Evolutionary conservation across 2,329 filamentous ascomycete species (phyloP), one percentile per base, ranked within the genome.

Genomic region (Fusarium sulawesiense): DNA sequence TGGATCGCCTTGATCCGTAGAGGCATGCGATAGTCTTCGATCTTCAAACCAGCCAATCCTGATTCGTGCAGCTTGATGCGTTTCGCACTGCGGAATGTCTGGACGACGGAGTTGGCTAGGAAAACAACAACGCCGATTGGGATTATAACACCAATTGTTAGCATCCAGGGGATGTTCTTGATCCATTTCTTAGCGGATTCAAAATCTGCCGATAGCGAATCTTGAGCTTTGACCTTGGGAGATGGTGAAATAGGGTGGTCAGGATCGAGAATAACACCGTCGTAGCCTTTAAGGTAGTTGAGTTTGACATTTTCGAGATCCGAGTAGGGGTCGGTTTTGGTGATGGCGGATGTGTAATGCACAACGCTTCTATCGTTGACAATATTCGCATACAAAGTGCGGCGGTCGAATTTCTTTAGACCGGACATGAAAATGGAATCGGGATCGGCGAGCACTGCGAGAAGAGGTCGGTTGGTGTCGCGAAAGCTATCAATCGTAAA

Each of bases 401-500:
- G 91, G 57, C 92, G 86, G 77, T 90, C 88, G 82, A 98, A 98
- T 72, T 84, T 87, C 65, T 88, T 86, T 47, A 98, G 84, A 0
- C 90, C 94, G 32, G 88, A 88, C 74, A 97, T 91, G 81, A 98
- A 98, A 71, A 97, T 92, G 66, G 92, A 94, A 51, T 91, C 87
- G 0, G 91, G 90, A 70, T 97, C 94, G 8, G 94, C 92, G 30
- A 98, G 85, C 12, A 98, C 85, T 50, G 92, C 87, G 21, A 98
- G 86, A 12, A 98, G 83, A 0, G 94, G 93, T 42, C 90, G 87
- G n/a, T 88, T 90, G 1, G 93, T 97, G 66, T 93, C 89, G 62
- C 94, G 89, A 79, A 98, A 98, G 7, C 87, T 83, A 81, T 98
- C 95, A 64, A 96, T 92, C 59, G 89, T 89, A 78, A 98, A 98